These are phyloP conservation scores for Eucalyptus leucophloia DNA, from an alignment of 345 rosid genomes.

Conservation along the genomic window DNA sequence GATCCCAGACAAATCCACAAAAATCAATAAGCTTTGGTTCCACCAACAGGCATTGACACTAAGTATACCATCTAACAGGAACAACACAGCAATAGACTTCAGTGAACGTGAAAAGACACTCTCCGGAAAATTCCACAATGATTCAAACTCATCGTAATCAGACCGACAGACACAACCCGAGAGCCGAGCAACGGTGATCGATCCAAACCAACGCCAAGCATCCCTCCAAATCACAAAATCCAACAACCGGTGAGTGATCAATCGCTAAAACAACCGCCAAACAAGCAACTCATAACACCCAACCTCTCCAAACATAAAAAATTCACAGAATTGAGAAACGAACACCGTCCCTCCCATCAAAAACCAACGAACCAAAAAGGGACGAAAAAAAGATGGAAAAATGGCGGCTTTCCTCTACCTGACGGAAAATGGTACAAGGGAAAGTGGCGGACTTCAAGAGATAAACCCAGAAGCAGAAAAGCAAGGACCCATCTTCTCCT, in stretches of 20 bases:
- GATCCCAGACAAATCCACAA: background rate
- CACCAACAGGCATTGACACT: background rate
- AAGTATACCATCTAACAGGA: background rate
- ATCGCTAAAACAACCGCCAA: background rate
- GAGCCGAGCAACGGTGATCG: background rate
- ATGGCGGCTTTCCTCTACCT: slow-evolving; percentile 12
- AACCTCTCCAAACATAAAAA: background rate
- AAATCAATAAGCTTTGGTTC: background rate
- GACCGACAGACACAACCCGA: background rate
- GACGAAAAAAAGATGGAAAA: background rate
- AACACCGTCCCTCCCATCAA: background rate
- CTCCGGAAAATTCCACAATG: background rate
- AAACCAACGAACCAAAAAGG: background rate
- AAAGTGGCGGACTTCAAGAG: slow-evolving; percentile 36
- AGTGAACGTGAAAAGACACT: background rate
- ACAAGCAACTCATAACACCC: background rate
- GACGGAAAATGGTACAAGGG: slow-evolving; percentile 42
- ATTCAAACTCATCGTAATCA: background rate
- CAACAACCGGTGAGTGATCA: background rate
- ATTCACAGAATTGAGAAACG: background rate
- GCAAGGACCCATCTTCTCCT: slow-evolving; percentile 9
- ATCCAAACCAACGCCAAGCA: background rate
- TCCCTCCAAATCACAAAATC: background rate
- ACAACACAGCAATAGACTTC: background rate
- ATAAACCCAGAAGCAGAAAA: slow-evolving; percentile 61